A percentile compares a stretch with the other conserved stretches of the same genome.
phyloP scores from a whole-genome alignment of 1,284 basidiomycete species.

The Irpex lacteus region DNA sequence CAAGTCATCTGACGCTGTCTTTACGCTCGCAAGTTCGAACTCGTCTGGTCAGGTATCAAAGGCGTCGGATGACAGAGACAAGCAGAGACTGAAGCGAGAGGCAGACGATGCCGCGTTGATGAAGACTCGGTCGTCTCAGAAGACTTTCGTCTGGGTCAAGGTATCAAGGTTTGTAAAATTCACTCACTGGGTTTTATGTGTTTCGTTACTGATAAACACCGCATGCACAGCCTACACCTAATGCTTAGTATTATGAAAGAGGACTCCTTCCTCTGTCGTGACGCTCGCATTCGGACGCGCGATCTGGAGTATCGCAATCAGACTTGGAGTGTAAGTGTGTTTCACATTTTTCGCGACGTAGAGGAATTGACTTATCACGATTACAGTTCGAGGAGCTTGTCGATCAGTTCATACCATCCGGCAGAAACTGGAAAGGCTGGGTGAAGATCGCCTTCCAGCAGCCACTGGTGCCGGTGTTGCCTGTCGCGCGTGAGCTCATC shows the following conservation, averaged over 20 bases:
- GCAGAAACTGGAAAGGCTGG: constrained; percentile 76
- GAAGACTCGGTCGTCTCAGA: constrained; percentile 74
- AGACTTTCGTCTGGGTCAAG: constrained; percentile 82
- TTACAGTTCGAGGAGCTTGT: constrained; percentile 78
- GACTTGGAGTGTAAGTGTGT: constrained; percentile 73
- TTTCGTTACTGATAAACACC: not conserved
- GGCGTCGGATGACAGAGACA: constrained; percentile 16
- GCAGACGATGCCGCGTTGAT: constrained; percentile 66
- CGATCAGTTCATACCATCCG: constrained; percentile 75
- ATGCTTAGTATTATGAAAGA: constrained; percentile 70
- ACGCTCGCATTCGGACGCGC: constrained; percentile 70
- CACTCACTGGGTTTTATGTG: constrained; percentile 11
- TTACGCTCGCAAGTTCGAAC: constrained; percentile 14
- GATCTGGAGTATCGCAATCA: constrained; percentile 83
- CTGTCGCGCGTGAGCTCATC: constrained; percentile 71
- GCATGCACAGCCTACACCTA: constrained; percentile 54
- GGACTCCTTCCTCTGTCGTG: constrained; percentile 69
- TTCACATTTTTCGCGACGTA: constrained; percentile 2
- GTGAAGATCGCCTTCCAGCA: constrained; percentile 80
- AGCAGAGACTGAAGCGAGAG: constrained; percentile 17
- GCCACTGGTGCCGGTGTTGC: constrained; percentile 68
- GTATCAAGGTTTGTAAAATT: constrained; percentile 60
- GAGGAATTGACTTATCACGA: constrained; percentile 5
- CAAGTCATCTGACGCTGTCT: constrained; percentile 27
- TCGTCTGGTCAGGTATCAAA: constrained; percentile 15